Conservation (phyloP, 176 grass and related monocot species). For the Guadua angustifolia region DNA sequence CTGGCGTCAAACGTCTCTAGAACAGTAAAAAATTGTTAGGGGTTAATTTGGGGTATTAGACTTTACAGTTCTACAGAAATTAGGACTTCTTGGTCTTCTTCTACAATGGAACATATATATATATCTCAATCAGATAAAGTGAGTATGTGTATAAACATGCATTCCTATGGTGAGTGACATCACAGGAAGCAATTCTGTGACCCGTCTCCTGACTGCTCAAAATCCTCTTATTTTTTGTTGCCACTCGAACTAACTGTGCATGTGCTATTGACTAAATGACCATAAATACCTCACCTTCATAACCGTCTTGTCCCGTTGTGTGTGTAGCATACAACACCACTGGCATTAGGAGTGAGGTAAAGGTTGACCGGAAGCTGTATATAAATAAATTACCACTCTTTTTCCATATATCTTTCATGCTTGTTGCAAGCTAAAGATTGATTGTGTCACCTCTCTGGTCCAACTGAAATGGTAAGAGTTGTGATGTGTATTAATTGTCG, state of each 20-base stretch:
- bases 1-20: slow-evolving; percentile 6
- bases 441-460: background rate
- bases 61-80: background rate
- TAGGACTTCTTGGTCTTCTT: background rate
- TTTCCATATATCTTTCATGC: background rate
- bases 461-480: background rate
- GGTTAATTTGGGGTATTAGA: background rate
- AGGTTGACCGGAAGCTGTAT: background rate
- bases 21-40: slow-evolving; percentile 2
- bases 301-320: background rate
- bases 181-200: background rate
- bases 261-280: background rate
- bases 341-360: background rate
- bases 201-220: background rate
- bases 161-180: background rate
- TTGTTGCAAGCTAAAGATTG: background rate
- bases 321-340: background rate
- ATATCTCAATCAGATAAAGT: background rate
- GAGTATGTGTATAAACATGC: background rate
- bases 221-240: slow-evolving; percentile 4
- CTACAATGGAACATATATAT: background rate
- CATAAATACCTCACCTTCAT: background rate
- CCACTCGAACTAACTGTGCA: background rate
- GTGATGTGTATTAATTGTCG: too few species aligned
- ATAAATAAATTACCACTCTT: background rate